These are phyloP conservation scores for Endothia cerciana DNA, from an alignment of 2,329 filamentous ascomycete genomes.

Conservation along the genomic window DNA sequence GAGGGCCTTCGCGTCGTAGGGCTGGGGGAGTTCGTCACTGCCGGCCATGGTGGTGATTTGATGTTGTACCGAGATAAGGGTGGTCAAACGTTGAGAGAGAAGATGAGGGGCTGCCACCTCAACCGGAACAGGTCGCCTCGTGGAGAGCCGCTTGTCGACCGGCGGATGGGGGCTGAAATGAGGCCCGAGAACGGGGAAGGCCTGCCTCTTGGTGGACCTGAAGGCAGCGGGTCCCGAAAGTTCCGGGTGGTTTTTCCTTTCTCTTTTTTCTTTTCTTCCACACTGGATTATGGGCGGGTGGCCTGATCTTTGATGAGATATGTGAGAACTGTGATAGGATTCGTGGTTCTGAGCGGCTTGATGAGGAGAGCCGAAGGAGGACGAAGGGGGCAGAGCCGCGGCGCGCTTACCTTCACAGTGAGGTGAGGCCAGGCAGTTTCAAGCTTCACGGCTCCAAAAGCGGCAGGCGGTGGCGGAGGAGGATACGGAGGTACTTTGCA, in stretches of 20 bases:
- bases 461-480: conserved; percentile 4
- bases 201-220: neutral
- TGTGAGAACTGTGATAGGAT: neutral
- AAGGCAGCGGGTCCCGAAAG: neutral
- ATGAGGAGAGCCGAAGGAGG: neutral
- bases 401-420: neutral
- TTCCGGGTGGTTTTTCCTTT: neutral
- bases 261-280: too few species aligned
- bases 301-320: neutral
- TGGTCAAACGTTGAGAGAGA: too few species aligned
- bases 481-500: too few species aligned
- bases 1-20: conserved; percentile 62
- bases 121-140: neutral
- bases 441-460: conserved; percentile 18
- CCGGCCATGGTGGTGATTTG: conserved; percentile 39
- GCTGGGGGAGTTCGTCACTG: conserved; percentile 56
- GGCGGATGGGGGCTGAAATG: neutral
- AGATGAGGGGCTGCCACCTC: neutral
- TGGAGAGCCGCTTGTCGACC: neutral
- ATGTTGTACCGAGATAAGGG: too few species aligned
- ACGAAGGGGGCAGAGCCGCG: neutral
- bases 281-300: neutral
- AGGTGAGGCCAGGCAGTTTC: conserved; percentile 14
- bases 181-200: neutral
- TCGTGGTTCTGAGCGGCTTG: neutral